Base-by-base conservation (phyloP, 2,329 filamentous ascomycete genomes). In the Fusarium virguliforme region DNA sequence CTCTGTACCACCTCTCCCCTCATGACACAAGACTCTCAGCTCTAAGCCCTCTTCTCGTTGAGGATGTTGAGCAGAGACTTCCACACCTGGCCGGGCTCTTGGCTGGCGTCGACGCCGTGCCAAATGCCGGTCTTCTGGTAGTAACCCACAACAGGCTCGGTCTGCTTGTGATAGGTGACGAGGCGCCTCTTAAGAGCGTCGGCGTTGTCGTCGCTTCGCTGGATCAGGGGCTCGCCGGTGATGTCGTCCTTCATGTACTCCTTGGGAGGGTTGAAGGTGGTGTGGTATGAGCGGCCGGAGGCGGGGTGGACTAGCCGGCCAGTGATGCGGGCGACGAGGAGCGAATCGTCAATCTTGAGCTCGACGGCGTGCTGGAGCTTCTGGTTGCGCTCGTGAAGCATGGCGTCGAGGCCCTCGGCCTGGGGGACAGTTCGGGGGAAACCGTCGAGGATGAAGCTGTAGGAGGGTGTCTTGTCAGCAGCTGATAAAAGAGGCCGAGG, bases 121-220 rank as follows among this genome's bases (percentile, higher is more conserved):
- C 96, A 99, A 87, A 99, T 98, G 75, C 95, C 95, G 55, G 93
- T 97, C 85, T 94, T 94, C 85, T 97, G 93, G 90, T 99, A 99
- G 88, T 99, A 99, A 65, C 90, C 88, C 70, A 97, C 95, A 55
- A 99, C 96, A 22, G 96, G 96, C 48, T 90, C 85, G 35, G 96
- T 99, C 89, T 99, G 96, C 74, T 90, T 86, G 86, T 99, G 96
- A 85, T 99, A 99, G 66, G 95, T 98, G 41, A 86, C 87, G 66
- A 99, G 88, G 71, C 96, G 92, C 91, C 98, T 99, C 89, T 94
- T 95, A 73, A 99, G 89, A 48, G 96, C 94, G 8, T 95, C 95
- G 76, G 93, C 95, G 82, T 98, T 99, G 87, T 99, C 96, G 82
- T 99, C 96, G 74, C 93, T 95, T 78, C 96, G 92, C 87, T 98